phyloP scores from a whole-genome alignment of 306 rosid species.

The Parietaria judaica region DNA sequence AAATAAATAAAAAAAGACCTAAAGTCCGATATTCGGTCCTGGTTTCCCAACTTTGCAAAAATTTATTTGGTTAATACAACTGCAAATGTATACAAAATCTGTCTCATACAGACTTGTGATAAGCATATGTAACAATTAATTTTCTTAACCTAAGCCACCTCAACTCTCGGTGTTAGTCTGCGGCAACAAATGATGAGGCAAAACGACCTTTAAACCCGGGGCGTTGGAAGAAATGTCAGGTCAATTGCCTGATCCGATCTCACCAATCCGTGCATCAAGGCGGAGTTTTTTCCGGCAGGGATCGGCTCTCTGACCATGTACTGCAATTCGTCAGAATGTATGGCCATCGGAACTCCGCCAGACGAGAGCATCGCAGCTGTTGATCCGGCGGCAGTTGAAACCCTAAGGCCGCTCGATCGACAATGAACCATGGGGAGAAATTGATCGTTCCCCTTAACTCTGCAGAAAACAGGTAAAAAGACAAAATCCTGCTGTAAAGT shows the following conservation, averaged over 20 bases:
- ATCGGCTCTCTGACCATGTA: slow-evolving; percentile 93
- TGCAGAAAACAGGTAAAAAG: slow-evolving; percentile 25
- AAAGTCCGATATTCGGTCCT: no score
- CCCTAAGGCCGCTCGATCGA: slow-evolving; percentile 87
- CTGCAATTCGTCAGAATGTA: slow-evolving; percentile 66
- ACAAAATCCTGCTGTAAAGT: neutral
- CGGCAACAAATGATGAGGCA: slow-evolving; percentile 40
- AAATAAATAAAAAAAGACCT: no score
- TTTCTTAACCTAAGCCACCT: neutral
- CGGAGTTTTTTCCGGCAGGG: slow-evolving; percentile 30
- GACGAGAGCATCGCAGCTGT: slow-evolving; percentile 95
- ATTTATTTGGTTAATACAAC: no score
- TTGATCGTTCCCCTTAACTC: slow-evolving; percentile 45
- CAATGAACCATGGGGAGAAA: slow-evolving; percentile 40
- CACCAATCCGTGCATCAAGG: slow-evolving; percentile 52
- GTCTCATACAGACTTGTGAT: no score
- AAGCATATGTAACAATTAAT: no score
- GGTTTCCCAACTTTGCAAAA: no score
- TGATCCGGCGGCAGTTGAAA: slow-evolving; percentile 88
- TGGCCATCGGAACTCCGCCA: slow-evolving; percentile 70
- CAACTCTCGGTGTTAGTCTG: slow-evolving; percentile 17
- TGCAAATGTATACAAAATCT: no score
- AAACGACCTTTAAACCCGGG: slow-evolving; percentile 59
- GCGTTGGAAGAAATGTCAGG: slow-evolving; percentile 55
- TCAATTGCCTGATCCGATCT: slow-evolving; percentile 39